Evolutionary conservation across 148 eudicot species (phyloP).

Genomic region (Cornus controversa): DNA sequence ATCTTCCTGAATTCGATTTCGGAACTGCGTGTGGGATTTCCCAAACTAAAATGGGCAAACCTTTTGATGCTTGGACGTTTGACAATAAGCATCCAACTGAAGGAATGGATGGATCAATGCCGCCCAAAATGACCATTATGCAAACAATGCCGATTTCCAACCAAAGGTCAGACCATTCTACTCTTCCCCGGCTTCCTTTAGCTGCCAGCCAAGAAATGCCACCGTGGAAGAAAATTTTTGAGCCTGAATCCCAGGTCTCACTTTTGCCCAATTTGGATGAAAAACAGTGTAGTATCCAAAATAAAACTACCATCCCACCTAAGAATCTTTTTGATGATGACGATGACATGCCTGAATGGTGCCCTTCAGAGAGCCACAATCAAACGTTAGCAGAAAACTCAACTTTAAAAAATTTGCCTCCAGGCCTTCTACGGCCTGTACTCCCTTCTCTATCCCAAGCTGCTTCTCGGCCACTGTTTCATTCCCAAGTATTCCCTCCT

Average conservation of each 20-base stretch:
- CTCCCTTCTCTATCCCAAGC: constrained; percentile 18
- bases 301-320: constrained; percentile 12
- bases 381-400: constrained; percentile 27
- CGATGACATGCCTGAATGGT: constrained; percentile 87
- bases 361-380: constrained; percentile 48
- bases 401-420: constrained; percentile 14
- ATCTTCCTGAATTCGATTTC: constrained; percentile 83
- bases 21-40: constrained; percentile 28
- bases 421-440: constrained; percentile 31
- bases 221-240: constrained; percentile 12
- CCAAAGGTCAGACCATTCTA: constrained; percentile 28
- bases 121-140: not conserved
- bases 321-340: constrained; percentile 49
- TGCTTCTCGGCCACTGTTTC: constrained; percentile 8
- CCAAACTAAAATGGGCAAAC: constrained; percentile 16
- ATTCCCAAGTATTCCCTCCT: constrained; percentile 19
- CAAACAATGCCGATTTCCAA: constrained; percentile 2
- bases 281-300: constrained; percentile 15
- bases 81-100: constrained; percentile 10
- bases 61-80: constrained; percentile 13
- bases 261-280: constrained; percentile 18
- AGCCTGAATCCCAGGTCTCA: constrained; percentile 16
- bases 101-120: constrained; percentile 1
- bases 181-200: constrained; percentile 12
- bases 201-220: constrained; percentile 18